Conservation (phyloP, 176 grass and related monocot species). For the Ananas comosus region DNA sequence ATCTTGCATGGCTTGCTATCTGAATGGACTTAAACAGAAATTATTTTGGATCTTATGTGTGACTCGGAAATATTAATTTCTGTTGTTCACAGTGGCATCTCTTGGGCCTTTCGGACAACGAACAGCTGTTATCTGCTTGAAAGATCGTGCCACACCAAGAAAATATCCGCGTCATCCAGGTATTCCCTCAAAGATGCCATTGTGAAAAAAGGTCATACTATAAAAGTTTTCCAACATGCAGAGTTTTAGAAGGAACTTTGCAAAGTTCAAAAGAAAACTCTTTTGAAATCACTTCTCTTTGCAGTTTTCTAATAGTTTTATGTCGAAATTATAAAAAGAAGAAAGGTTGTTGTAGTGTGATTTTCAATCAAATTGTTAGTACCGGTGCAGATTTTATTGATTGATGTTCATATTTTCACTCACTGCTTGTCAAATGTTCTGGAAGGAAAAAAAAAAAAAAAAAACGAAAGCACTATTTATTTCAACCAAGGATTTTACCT, state of each 20-base stretch:
- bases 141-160: slow-evolving; percentile 51
- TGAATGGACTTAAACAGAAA: not conserved
- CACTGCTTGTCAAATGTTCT: no score
- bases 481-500: no score
- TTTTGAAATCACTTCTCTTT: not conserved
- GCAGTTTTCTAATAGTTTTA: no score
- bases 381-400: no score
- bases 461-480: no score
- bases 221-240: no score
- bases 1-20: not conserved
- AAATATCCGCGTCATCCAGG: slow-evolving; percentile 70
- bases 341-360: no score
- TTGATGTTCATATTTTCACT: no score
- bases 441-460: no score
- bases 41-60: not conserved
- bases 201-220: slow-evolving; percentile 19
- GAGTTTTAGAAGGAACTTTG: not conserved
- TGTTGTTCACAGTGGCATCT: slow-evolving; percentile 54
- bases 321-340: no score
- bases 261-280: not conserved
- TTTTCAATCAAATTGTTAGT: no score
- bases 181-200: slow-evolving; percentile 44
- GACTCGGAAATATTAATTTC: not conserved
- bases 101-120: slow-evolving; percentile 67
- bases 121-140: slow-evolving; percentile 56